Evolutionary conservation across 352 stramenopile species (phyloP), one percentile per base, ranked within the genome.

Genomic region (Elongisporangium anandrum): DNA sequence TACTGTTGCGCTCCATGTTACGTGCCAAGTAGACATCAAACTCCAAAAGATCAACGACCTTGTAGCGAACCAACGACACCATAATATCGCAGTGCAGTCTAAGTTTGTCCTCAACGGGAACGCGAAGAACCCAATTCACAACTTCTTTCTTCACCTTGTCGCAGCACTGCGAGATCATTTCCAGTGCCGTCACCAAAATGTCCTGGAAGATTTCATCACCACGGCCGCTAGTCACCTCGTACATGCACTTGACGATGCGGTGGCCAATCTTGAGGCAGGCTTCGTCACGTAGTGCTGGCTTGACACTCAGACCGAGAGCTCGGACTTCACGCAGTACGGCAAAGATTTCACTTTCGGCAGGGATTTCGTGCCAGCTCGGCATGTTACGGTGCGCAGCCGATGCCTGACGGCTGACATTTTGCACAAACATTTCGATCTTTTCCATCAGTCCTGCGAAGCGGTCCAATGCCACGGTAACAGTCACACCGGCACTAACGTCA

Each of bases 231-330:
- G 84, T 84, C 19, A 95, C 66, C 63, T 99, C 95, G 60, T 99
- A 99, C 64, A 99, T 90, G 54, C 95, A 95, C 77, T 99, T 99
- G 62, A 99, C 98, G 56, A 99, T 97, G 21, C 83, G 86, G 65
- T 99, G 95, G 1, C 92, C 93, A 65, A 99, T 98, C 69, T 93
- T 97, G n/a, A 99, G 76, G 23, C 93, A 93, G 17, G 92, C 87
- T 72, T 99, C 95, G 66, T 96, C 88, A 17, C 88, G 81, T 12
- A 92, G 64, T 4, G 70, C 65, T 21, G 83, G 79, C 66, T 91
- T 90, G n/a, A 95, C 86, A 49, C 77, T 84, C 8, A 73, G 67
- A 19, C 83, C 84, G 49, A 94, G 70, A 45, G 81, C 79, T 47
- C 84, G 84, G 15, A 95, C 81, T 68, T 93, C 86, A 39, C 84